Evolutionary conservation across 441 rosid species (phyloP), one percentile per base, ranked within the genome.

Genomic region (Corymbia citriodora): DNA sequence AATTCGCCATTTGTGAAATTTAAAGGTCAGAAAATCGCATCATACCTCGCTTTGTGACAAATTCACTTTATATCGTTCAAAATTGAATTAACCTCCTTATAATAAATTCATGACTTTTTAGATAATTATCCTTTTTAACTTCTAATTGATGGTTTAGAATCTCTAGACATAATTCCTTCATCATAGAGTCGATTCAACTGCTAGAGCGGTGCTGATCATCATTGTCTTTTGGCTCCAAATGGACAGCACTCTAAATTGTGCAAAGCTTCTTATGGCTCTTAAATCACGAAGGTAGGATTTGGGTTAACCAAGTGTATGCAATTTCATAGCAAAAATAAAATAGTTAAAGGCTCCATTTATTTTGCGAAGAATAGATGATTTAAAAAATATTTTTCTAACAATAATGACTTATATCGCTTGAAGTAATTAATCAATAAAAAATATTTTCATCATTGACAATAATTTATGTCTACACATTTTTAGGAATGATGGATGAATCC

Each of bases 71-170:
- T 40, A 40, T 40, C 6, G 1, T 40, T 40, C 6, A 40, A 5
- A 8, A 55, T 14, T 19, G 9, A 55, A 19, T 55, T 55, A 2
- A 1, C 21, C 9, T 0, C 9, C 25, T 0, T 55, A 21, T 9
- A 1, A 55, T 21, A 55, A 3, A 0, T 55, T 9, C 21, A 0
- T 1, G 0, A 55, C 25, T 4, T 55, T 55, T 55, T 3, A 5
- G 5, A 21, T 25, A 19, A 9, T 19, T 55, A 3, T 55, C 9
- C 1, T 2, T 25, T 8, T 21, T 14, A 55, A 21, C 33, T 14
- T 68, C 4, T 31, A 40, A 31, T 68, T 21, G 40, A 68, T 68
- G 40, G 19, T 31, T 65, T 68, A 33, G 79, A 16, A 18, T 16
- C 40, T 0, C 74, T 7, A 65, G 10, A 65, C 40, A n/a, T 65